phyloP scores from a whole-genome alignment of 805 yeast species.

The Ogataea haglerorum region DNA sequence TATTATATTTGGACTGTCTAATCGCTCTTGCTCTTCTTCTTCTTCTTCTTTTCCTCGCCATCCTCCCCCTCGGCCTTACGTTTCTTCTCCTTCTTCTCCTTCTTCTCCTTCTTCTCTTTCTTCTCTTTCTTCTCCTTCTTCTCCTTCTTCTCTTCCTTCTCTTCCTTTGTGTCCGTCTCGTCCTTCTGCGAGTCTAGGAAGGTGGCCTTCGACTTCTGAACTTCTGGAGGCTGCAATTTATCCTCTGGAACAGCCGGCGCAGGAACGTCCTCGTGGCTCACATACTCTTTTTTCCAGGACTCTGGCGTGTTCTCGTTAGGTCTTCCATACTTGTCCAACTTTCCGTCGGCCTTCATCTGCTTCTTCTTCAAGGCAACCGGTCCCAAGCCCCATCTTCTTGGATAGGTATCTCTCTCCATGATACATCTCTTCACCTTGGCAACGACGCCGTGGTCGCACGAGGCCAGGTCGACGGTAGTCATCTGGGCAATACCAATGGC shows the following conservation, averaged over 20 bases:
- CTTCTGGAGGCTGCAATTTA: conserved; percentile 40
- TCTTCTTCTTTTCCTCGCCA: conserved; percentile 24
- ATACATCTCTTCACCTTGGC: conserved; percentile 99
- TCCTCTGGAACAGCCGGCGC: conserved; percentile 59
- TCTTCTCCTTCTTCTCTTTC: conserved; percentile 37
- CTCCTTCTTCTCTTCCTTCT: conserved; percentile 52
- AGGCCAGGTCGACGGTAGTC: conserved; percentile 95
- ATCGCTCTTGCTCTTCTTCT: conserved; percentile 22
- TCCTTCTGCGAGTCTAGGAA: conserved; percentile 33
- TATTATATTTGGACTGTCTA: conserved; percentile 11
- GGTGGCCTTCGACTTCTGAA: conserved; percentile 47
- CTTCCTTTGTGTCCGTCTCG: conserved; percentile 26
- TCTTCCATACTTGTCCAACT: conserved; percentile 94
- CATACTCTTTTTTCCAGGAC: conserved; percentile 84
- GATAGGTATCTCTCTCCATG: conserved; percentile 98
- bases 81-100: conserved; percentile 28
- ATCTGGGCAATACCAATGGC: conserved; percentile 98
- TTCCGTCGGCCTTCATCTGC: conserved; percentile 95
- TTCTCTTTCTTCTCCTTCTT: conserved; percentile 58
- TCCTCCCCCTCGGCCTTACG: conserved; percentile 11
- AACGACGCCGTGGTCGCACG: conserved; percentile 98
- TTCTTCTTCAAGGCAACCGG: conserved; percentile 98
- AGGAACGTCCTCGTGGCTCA: conserved; percentile 60
- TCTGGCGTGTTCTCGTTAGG: conserved; percentile 91
- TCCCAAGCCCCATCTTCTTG: conserved; percentile 99